Evolutionary conservation across 169 alveolate genomes (phyloP).

Genomic region (Eimeria praecox): DNA sequence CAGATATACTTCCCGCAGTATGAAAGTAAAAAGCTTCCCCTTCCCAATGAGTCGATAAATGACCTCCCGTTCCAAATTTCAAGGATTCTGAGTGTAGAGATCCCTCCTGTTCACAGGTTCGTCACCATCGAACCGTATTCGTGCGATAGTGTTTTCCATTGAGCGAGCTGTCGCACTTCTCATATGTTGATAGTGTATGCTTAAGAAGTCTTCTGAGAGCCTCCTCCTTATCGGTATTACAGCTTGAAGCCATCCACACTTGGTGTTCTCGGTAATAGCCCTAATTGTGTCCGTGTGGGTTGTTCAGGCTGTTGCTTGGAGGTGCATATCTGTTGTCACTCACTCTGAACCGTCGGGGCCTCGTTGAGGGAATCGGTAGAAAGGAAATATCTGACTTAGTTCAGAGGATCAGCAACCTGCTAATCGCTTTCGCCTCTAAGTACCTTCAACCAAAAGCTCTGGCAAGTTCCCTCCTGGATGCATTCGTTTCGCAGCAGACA

Average conservation of each 20-base stretch:
- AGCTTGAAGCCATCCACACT: neutral
- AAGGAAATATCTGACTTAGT: constrained; percentile 13
- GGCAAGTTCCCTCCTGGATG: neutral
- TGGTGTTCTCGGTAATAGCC: neutral
- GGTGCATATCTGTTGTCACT: constrained; percentile 33
- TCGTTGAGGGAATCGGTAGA: neutral
- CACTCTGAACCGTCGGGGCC: constrained; percentile 14
- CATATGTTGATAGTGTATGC: neutral
- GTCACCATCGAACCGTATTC: neutral
- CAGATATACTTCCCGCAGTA: constrained; percentile 42
- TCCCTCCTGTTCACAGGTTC: constrained; percentile 47
- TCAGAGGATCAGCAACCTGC: neutral
- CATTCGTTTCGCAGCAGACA: neutral
- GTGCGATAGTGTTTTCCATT: neutral
- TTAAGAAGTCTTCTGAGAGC: neutral
- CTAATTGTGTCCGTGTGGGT: neutral
- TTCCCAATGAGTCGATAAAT: constrained; percentile 3
- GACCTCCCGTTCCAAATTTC: constrained; percentile 24
- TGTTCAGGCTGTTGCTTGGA: constrained; percentile 41
- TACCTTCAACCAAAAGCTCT: constrained; percentile 23
- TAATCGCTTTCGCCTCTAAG: neutral
- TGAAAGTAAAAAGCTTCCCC: constrained; percentile 13
- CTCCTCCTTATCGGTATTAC: neutral
- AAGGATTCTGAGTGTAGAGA: neutral
- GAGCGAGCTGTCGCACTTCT: neutral